phyloP scores from a whole-genome alignment of 1,284 basidiomycete genomes.

The Trametes pubescens region DNA sequence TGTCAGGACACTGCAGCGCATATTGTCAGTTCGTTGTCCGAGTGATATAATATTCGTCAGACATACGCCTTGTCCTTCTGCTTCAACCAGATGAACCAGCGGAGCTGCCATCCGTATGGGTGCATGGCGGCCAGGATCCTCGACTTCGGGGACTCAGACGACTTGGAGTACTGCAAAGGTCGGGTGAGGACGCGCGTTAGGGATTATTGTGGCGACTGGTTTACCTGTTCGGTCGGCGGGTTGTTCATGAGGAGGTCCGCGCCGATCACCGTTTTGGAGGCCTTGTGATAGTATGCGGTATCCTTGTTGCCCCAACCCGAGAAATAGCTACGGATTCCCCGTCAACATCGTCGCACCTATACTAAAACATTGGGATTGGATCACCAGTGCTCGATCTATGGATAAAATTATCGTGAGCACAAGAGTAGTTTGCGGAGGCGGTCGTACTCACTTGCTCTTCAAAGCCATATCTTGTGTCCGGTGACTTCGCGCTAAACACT shows the following conservation, averaged over 20 bases:
- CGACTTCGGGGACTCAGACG: conserved; percentile 38
- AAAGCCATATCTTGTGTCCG: conserved; percentile 74
- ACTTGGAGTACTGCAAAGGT: conserved; percentile 37
- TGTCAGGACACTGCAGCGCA: conserved; percentile 45
- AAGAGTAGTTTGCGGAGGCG: neutral
- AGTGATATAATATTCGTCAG: neutral
- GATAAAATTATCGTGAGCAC: neutral
- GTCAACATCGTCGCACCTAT: neutral
- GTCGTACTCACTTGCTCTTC: conserved; percentile 73
- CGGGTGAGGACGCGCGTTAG: neutral
- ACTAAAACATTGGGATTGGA: conserved; percentile 1
- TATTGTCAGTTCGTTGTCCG: conserved; percentile 2
- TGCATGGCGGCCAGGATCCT: conserved; percentile 42
- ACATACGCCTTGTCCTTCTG: conserved; percentile 51
- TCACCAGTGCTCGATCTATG: conserved; percentile 65
- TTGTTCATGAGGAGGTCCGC: conserved; percentile 91
- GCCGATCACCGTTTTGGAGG: conserved; percentile 78
- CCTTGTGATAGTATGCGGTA: conserved; percentile 83
- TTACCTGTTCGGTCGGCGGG: conserved; percentile 82
- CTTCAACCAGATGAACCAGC: conserved; percentile 45
- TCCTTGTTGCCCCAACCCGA: conserved; percentile 84
- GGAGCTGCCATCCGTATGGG: conserved; percentile 49
- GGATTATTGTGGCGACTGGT: neutral
- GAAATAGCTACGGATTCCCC: conserved; percentile 64
- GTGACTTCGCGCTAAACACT: conserved; percentile 71